Evolutionary conservation across 31 red algal species (phyloP), one percentile per base, ranked within the genome.

Genomic region (Porphyra umbilicalis): DNA sequence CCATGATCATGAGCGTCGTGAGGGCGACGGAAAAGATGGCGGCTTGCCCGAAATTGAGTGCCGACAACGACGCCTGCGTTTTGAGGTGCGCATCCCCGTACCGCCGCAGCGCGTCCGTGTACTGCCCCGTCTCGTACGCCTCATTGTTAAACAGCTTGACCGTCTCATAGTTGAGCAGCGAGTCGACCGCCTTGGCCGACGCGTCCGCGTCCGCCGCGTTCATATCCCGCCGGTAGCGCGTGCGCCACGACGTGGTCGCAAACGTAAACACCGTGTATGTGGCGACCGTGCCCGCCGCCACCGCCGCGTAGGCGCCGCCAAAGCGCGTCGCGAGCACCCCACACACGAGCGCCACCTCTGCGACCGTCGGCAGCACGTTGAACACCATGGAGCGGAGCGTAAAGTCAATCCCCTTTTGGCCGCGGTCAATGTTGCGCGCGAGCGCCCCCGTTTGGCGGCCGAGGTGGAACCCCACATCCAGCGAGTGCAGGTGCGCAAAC

Each of bases 401-500:
- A 83, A 96, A 99, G 88, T 99, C 98, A 81, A 99, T 97, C 38
- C 98, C 98, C 40, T 93, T 96, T 86, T 95, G 92, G 34, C 97
- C 97, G 25, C 97, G 92, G 40, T 99, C 97, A 75, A 99, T 96
- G 40, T 93, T 88, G 31, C 97, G 85, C 34, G 94, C 87, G 35
- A 99, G 79, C 5, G 92, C 97, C 6, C 97, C 97, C 33, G 97
- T 99, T 75, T 96, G 85, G 29, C 94, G 84, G 38, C 83, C 79
- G 39, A 96, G 44, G 89, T 99, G 97, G 75, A 92, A 99, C 16
- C 83, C 80, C 40, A 99, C 84, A 76, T 95, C 92, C 15, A 99
- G 81, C 8, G 88, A 79, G 35, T 92, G 94, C 15, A 99, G 75
- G 77, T 96, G 98, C 6, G 94, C 86, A 80, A 99, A 99, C 13